A percentile compares a stretch with the other conserved stretches of the same genome.
Conservation (phyloP, 2,329 filamentous ascomycete species). For the Sporothrix pseudoabietina region DNA sequence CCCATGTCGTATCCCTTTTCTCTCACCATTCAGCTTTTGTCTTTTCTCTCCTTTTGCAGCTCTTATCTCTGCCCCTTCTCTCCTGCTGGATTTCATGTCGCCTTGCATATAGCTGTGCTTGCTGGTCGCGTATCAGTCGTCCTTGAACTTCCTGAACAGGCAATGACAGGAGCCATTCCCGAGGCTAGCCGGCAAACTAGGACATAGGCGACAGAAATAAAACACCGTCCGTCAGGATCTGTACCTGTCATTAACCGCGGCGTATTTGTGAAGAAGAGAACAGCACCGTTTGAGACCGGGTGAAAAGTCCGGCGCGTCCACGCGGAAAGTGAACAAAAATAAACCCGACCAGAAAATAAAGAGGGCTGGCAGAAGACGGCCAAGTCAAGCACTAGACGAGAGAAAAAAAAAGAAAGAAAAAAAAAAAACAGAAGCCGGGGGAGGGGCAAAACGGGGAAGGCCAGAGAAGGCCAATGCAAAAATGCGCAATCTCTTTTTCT, state of each 20-base stretch:
- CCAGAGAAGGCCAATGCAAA: background rate
- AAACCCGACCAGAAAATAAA: background rate
- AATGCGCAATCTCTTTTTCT: conserved; percentile 22
- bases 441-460: background rate
- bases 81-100: background rate
- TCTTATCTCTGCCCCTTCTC: background rate
- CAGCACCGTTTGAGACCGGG: background rate
- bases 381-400: background rate
- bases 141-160: background rate
- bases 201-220: background rate
- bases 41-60: background rate
- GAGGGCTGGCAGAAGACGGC: background rate
- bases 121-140: background rate
- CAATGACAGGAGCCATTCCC: conserved; percentile 9
- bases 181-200: conserved; percentile 27
- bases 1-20: background rate
- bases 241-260: conserved; percentile 24
- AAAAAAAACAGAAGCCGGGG: conserved; percentile 1
- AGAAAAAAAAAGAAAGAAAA: background rate
- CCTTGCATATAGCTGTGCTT: background rate
- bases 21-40: background rate
- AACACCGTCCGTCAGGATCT: background rate
- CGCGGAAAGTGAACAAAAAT: background rate
- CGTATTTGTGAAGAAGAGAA: background rate
- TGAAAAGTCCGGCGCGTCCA: background rate